These are phyloP conservation scores for Amphirosellinia nigrospora DNA, from an alignment of 495 filamentous ascomycete genomes.

Conservation along the genomic window DNA sequence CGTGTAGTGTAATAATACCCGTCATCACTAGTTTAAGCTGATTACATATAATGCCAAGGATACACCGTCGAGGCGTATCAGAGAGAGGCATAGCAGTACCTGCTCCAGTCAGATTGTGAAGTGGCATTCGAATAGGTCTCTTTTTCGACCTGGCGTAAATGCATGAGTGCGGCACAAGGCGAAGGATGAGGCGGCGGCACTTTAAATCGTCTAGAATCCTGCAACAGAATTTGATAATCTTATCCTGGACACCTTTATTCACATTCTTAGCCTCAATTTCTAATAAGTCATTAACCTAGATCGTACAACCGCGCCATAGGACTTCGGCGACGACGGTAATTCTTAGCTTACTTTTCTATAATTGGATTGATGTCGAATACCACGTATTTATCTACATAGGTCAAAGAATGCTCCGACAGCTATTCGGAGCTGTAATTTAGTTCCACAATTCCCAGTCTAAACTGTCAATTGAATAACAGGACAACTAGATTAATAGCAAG, in stretches of 20 bases:
- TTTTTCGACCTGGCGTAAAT: not conserved
- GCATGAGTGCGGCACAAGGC: conserved; percentile 11
- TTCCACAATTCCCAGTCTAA: not conserved
- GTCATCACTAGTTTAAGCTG: not conserved
- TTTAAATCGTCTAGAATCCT: conserved; percentile 13
- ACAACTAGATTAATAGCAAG: not conserved
- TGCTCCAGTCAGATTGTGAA: not conserved
- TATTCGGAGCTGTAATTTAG: not conserved
- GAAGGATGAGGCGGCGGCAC: not conserved
- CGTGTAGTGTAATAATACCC: conserved; percentile 6
- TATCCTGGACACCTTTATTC: not conserved
- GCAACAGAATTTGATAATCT: conserved; percentile 12
- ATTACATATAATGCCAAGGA: conserved; percentile 15
- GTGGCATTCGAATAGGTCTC: not conserved
- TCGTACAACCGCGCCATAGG: not conserved
- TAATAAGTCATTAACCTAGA: not conserved
- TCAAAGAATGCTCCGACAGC: not conserved
- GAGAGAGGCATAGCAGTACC: not conserved
- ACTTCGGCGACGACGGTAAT: not conserved
- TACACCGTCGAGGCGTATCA: not conserved
- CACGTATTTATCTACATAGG: no score
- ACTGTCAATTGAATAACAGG: not conserved
- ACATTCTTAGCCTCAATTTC: not conserved
- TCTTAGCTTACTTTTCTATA: not conserved
- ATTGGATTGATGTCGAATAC: no score